These are phyloP conservation scores for Penicillium sp. DNA, from an alignment of 2,329 filamentous ascomycete species.

Conservation along the genomic window DNA sequence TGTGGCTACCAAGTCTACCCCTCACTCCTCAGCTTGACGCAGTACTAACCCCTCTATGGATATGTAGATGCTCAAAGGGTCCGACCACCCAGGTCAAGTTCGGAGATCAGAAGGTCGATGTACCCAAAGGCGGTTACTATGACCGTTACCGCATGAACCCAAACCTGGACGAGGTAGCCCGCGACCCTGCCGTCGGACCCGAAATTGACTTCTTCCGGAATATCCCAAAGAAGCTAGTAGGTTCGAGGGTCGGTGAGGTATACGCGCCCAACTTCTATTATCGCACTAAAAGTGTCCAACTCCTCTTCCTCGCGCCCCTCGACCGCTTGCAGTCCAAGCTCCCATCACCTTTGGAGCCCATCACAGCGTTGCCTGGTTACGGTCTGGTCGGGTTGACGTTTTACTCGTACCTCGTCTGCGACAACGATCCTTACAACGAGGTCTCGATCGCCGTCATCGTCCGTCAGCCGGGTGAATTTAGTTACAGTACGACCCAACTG, in stretches of 20 bases:
- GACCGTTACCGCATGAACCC: conserved; percentile 19
- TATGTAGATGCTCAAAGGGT: too few species aligned
- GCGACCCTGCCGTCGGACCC: conserved; percentile 10
- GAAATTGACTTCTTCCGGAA: conserved; percentile 11
- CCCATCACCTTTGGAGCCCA: conserved; percentile 16
- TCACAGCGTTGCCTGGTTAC: conserved; percentile 15
- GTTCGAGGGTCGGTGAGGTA: conserved; percentile 15
- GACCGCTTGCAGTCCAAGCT: conserved; percentile 11
- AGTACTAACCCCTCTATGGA: too few species aligned
- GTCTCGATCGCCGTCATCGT: conserved; percentile 16
- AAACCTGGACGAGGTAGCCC: conserved; percentile 15
- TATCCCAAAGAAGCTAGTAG: conserved; percentile 15
- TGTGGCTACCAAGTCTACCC: too few species aligned
- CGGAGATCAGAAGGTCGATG: conserved; percentile 12
- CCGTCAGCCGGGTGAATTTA: conserved; percentile 13
- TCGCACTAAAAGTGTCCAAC: conserved; percentile 15
- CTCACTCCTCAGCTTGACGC: too few species aligned
- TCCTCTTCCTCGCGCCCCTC: conserved; percentile 13
- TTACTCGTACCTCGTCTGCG: conserved; percentile 16
- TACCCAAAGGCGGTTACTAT: conserved; percentile 1
- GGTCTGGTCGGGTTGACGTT: conserved; percentile 17
- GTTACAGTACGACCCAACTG: conserved; percentile 15
- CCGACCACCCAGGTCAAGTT: too few species aligned
- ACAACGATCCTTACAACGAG: conserved; percentile 19
- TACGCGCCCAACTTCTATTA: conserved; percentile 19